Percentiles rank a stretch among this genome's conserved stretches.
Evolutionary conservation across 2,329 filamentous ascomycete species (phyloP).

Genomic region (Fusarium xyrophilum): DNA sequence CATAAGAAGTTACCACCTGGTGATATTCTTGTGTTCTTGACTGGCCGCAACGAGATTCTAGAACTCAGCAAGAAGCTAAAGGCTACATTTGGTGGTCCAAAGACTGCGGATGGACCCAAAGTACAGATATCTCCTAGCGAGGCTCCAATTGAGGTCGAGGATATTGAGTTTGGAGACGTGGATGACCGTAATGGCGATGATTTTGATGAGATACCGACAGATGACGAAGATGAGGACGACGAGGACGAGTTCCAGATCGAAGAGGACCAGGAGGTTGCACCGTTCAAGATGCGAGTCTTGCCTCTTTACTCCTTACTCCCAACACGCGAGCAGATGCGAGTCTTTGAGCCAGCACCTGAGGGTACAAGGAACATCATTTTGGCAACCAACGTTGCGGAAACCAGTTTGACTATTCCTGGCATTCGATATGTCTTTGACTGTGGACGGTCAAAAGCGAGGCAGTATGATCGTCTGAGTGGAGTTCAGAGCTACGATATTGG

Average conservation of each 20-base stretch:
- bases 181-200: constrained; percentile 69
- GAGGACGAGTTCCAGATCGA: constrained; percentile 76
- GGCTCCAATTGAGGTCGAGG: constrained; percentile 81
- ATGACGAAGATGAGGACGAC: constrained; percentile 63
- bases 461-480: constrained; percentile 84
- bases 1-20: constrained; percentile 90
- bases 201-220: constrained; percentile 65
- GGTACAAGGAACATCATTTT: constrained; percentile 85
- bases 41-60: constrained; percentile 89
- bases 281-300: constrained; percentile 82
- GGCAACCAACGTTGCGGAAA: constrained; percentile 96
- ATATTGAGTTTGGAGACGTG: constrained; percentile 79
- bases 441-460: constrained; percentile 89
- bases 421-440: constrained; percentile 96
- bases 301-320: constrained; percentile 93
- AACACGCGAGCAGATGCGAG: constrained; percentile 86
- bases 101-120: constrained; percentile 65
- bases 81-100: constrained; percentile 66
- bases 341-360: constrained; percentile 86
- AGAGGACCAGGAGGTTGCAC: constrained; percentile 64
- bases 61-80: constrained; percentile 82
- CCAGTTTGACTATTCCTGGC: constrained; percentile 93
- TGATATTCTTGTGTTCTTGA: constrained; percentile 92
- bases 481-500: constrained; percentile 95
- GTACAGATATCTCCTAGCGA: constrained; percentile 80